Evolutionary conservation across 2,329 filamentous ascomycete species (phyloP), one percentile per base, ranked within the genome.

Genomic region (Fusarium concolor): DNA sequence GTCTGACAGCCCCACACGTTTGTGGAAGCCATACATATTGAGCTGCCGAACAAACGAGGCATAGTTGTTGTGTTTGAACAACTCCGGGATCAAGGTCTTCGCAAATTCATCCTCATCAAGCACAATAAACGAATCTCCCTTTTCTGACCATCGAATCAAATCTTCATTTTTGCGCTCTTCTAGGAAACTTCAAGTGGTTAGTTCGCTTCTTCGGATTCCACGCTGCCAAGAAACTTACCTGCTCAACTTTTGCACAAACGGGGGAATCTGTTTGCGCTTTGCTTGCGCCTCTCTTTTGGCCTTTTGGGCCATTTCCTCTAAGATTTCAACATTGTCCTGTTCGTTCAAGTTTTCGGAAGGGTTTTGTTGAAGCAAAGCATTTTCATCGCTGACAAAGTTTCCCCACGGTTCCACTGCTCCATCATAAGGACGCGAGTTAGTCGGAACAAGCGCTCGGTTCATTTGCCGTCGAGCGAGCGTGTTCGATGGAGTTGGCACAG

Each of bases 41-140:
- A 97, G 85, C 77, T 97, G 94, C 35, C 94, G 90, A 56, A 97
- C 94, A 77, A 97, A 97, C 69, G 94, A 97, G 45, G 94, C 94
- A 79, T 97, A 97, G 78, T 97, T 97, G 85, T 95, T 97, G 82
- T 99, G 96, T 80, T 99, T 99, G 86, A 99, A 99, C 66, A 98
- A 90, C 79, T 98, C 97, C 1, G 96, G 96, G 24, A 99, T 92
- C 72, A 99, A 91, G 37, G 92, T 93, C 81, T 97, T 98, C 20
- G 96, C 97, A 76, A 99, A 99, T 80, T 97, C 95, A 76, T 99
- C 96, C 80, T 99, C 96, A 75, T 99, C 95, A 10, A 98, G 82
- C 5, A 99, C 95, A 57, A 98, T 92, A 80, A 99, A 99, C 1
- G 95, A 97, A 75, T 97, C 94, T 29, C 96, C 96, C 75, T 95